Conservation (phyloP, 2,329 filamentous ascomycete genomes). For the Pseudofabraea citricarpa region DNA sequence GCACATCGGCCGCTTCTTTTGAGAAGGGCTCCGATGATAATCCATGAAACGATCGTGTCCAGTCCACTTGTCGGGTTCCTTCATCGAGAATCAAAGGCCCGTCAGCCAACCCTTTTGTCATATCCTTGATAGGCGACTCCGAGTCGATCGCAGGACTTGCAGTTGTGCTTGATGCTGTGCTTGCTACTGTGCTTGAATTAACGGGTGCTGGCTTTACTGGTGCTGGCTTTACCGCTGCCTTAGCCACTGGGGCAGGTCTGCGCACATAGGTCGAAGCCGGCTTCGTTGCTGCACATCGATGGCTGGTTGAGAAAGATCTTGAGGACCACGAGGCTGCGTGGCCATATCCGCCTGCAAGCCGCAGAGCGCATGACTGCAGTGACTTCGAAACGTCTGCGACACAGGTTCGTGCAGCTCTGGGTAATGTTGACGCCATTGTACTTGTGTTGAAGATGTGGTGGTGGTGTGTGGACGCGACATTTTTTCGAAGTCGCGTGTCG, state of each 20-base stretch:
- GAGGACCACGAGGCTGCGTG: slow-evolving; percentile 2
- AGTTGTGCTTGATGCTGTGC: slow-evolving; percentile 67
- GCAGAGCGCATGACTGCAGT: slow-evolving; percentile 2
- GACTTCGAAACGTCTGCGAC: slow-evolving; percentile 10
- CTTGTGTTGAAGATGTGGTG: slow-evolving; percentile 10
- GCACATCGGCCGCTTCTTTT: slow-evolving; percentile 54
- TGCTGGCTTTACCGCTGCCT: slow-evolving; percentile 10
- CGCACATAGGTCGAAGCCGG: slow-evolving; percentile 20
- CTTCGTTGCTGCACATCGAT: slow-evolving; percentile 15
- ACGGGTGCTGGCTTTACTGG: slow-evolving; percentile 15
- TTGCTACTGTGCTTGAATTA: too few species aligned
- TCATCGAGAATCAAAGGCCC: slow-evolving; percentile 42
- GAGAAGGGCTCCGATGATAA: slow-evolving; percentile 60
- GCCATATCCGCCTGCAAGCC: background rate
- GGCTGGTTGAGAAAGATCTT: slow-evolving; percentile 18
- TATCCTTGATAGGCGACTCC: slow-evolving; percentile 28
- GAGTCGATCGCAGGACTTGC: slow-evolving; percentile 60
- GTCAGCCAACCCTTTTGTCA: slow-evolving; percentile 46
- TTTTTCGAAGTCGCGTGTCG: slow-evolving; percentile 8
- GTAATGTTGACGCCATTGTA: slow-evolving; percentile 15
- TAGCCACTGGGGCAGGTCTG: slow-evolving; percentile 11
- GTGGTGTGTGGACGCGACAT: slow-evolving; percentile 10
- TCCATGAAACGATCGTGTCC: slow-evolving; percentile 68
- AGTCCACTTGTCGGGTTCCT: slow-evolving; percentile 56
- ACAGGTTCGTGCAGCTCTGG: slow-evolving; percentile 17